phyloP scores from a whole-genome alignment of 2,329 filamentous ascomycete species.

The Aureobasidium sp. region DNA sequence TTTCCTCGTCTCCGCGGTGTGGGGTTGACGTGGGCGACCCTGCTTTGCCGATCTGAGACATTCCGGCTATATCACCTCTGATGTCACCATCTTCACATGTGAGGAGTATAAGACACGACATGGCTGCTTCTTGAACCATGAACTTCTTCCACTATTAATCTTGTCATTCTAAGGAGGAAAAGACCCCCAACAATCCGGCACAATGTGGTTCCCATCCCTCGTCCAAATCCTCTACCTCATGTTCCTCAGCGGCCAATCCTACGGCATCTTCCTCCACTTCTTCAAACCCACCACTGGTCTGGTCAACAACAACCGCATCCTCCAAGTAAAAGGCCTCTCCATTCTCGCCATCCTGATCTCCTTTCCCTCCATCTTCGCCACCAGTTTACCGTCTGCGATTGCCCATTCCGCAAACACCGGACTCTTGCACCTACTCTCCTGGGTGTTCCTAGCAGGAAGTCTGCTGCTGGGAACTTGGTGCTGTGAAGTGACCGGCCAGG shows the following conservation, averaged over 20 bases:
- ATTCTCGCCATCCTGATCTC: neutral
- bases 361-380: constrained; percentile 2
- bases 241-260: constrained; percentile 3
- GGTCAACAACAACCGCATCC: neutral
- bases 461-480: neutral
- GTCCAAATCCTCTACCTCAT: constrained; percentile 9
- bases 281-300: neutral
- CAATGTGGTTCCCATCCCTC: constrained; percentile 3
- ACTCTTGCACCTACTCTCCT: neutral
- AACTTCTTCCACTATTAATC: neutral
- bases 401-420: neutral
- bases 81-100: neutral
- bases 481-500: neutral
- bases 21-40: neutral
- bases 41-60: neutral
- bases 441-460: neutral
- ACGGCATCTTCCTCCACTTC: constrained; percentile 9
- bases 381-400: neutral
- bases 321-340: neutral
- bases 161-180: neutral
- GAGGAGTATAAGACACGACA: neutral
- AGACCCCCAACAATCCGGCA: neutral
- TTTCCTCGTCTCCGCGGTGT: neutral
- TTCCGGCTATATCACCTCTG: neutral
- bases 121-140: neutral